Evolutionary conservation across 2,329 filamentous ascomycete species (phyloP).

Genomic region (Leptographium lundbergii): DNA sequence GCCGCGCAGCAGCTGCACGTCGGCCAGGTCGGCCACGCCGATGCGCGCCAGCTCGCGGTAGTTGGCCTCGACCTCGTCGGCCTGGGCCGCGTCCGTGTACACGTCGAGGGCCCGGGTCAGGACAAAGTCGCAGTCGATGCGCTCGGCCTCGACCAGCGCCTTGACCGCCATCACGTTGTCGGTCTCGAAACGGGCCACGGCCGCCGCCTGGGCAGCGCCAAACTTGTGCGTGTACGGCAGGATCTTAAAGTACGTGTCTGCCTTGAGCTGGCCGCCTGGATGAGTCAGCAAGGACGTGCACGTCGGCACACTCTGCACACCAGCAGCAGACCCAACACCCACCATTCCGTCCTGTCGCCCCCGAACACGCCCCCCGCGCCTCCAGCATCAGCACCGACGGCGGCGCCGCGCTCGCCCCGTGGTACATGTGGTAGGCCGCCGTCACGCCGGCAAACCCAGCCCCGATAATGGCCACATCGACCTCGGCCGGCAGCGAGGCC

Average conservation of each 20-base stretch:
- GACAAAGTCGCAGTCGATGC: constrained; percentile 8
- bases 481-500: constrained; percentile 42
- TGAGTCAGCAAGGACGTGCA: not conserved
- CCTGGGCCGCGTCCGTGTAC: constrained; percentile 16
- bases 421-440: constrained; percentile 49
- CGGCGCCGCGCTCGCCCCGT: constrained; percentile 12
- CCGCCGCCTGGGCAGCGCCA: not conserved
- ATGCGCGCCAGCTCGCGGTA: not conserved
- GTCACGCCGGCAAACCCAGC: constrained; percentile 65
- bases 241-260: not conserved
- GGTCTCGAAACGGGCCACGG: constrained; percentile 9
- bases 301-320: no score
- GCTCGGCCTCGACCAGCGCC: constrained; percentile 4
- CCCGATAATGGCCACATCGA: constrained; percentile 59
- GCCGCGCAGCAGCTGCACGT: not conserved
- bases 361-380: constrained; percentile 67
- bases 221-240: not conserved
- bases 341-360: constrained; percentile 57
- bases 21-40: not conserved
- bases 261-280: constrained; percentile 30
- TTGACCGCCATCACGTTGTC: constrained; percentile 8
- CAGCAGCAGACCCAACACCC: not conserved
- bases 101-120: constrained; percentile 19
- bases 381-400: constrained; percentile 53
- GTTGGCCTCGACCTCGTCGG: not conserved